Evolutionary conservation across 192 early-diverging fungal genomes (phyloP).

Genomic region (Chytriomyces sp.): DNA sequence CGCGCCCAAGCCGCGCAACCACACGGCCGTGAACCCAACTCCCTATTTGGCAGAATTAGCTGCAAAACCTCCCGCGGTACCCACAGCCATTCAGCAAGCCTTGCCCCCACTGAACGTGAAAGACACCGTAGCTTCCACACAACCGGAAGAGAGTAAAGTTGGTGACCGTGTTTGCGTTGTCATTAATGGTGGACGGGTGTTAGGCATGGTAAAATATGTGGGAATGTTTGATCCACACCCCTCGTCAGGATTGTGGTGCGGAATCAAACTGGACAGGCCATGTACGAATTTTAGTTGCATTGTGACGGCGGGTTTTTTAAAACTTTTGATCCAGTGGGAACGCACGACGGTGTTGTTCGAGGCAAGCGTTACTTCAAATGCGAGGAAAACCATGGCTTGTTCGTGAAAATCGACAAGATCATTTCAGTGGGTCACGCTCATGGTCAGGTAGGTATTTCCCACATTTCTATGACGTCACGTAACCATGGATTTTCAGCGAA

Average conservation of each 20-base stretch:
- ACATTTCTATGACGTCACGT: not conserved
- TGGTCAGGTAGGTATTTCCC: conserved; percentile 15
- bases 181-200: conserved; percentile 34
- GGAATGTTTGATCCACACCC: conserved; percentile 46
- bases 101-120: not conserved
- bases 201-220: conserved; percentile 45
- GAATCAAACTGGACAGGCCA: conserved; percentile 42
- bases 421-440: conserved; percentile 23
- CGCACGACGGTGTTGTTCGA: conserved; percentile 49
- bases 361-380: conserved; percentile 47
- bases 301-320: not conserved
- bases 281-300: conserved; percentile 23
- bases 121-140: too few species aligned
- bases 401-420: conserved; percentile 47
- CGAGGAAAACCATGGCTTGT: conserved; percentile 46
- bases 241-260: conserved; percentile 46
- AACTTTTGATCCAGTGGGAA: conserved; percentile 36
- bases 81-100: not conserved
- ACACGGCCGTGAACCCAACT: too few species aligned
- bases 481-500: too few species aligned
- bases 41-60: too few species aligned
- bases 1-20: too few species aligned
- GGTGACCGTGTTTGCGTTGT: conserved; percentile 44
- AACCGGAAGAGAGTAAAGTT: not conserved
- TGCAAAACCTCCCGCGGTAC: too few species aligned